phyloP scores from a whole-genome alignment of 139 green algal species.

The Tetradesmus obliquus region DNA sequence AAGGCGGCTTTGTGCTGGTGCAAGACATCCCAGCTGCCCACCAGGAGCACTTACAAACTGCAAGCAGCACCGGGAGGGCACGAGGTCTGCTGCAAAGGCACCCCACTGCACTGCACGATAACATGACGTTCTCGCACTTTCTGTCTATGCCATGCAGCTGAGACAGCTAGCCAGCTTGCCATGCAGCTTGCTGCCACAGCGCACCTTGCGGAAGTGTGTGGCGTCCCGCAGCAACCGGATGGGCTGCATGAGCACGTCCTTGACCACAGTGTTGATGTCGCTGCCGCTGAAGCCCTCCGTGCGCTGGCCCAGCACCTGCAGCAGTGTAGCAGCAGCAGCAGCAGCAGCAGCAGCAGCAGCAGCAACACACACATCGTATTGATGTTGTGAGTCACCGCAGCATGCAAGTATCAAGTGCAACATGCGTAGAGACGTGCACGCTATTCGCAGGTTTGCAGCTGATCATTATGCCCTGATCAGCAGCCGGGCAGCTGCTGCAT shows the following conservation, averaged over 20 bases:
- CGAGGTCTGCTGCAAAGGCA: too few relatives aligned
- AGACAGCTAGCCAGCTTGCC: neutral
- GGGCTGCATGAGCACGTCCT: constrained; percentile 99
- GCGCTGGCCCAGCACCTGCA: constrained; percentile 78
- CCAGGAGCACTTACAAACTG: neutral
- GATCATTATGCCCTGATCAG: too few relatives aligned
- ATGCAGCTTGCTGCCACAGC: neutral
- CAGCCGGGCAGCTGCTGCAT: too few relatives aligned
- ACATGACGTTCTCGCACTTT: neutral
- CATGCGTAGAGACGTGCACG: too few relatives aligned
- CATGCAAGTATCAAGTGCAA: too few relatives aligned
- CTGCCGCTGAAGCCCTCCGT: constrained; percentile 95
- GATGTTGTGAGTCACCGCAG: neutral
- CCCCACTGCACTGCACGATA: too few relatives aligned
- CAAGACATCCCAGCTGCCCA: neutral
- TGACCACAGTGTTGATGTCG: constrained; percentile 87
- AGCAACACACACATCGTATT: neutral
- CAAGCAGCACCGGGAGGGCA: neutral
- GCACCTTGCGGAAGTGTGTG: constrained; percentile 91
- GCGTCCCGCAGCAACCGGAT: constrained; percentile 92
- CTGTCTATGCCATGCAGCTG: neutral
- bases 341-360: neutral
- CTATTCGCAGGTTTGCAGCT: too few relatives aligned
- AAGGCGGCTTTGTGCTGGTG: neutral
- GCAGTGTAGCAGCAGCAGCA: constrained; percentile 46